Evolutionary conservation across 2,329 filamentous ascomycete genomes (phyloP), one percentile per base, ranked within the genome.

Genomic region (Colletotrichum navitas): DNA sequence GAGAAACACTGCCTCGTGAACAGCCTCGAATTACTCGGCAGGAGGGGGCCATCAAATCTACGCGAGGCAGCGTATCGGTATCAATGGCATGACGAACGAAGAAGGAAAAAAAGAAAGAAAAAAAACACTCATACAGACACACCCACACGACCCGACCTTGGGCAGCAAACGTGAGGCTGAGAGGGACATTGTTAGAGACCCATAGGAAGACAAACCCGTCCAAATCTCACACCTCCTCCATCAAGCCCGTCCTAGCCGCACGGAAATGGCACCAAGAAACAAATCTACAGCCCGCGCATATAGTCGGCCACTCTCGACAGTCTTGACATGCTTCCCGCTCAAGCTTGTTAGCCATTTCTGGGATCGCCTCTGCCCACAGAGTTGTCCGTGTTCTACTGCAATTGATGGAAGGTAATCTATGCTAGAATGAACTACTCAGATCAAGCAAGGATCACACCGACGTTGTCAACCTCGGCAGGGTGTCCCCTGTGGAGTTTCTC

Each of bases 361-460:
- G 51, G 64, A 54, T 71, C 41, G 58, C 58, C 51, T 71, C 45
- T 29, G 64, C 58, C 63, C 68, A 67, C 56, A 68, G 68, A 71
- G 67, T 43, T 59, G 52, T 63, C 68, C 64, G 64, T 68, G 64
- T 71, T 71, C 64, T 72, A 39, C 43, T 63, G 52, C 54, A 39
- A 64, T 45, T 36, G 24, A 43, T 52, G 52, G 49, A 59, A 45
- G 36, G 39, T 29, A 47, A 56, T 36, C 34, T 36, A 11, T 63
- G 68, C 64, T 58, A 51, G 64, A 63, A 52, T 32, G 64, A 63
- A 59, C 68, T 59, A 52, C 51, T 67, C 68, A 10, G 49, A 32
- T 49, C 56, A 49, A 60, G 34, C 68, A 71, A 51, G 49, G 56
- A 51, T 36, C 56, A 41, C 41, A 34, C 34, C 64, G 51, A 62